Conservation (phyloP, 2,329 filamentous ascomycete genomes). For the Trichothecium roseum region DNA sequence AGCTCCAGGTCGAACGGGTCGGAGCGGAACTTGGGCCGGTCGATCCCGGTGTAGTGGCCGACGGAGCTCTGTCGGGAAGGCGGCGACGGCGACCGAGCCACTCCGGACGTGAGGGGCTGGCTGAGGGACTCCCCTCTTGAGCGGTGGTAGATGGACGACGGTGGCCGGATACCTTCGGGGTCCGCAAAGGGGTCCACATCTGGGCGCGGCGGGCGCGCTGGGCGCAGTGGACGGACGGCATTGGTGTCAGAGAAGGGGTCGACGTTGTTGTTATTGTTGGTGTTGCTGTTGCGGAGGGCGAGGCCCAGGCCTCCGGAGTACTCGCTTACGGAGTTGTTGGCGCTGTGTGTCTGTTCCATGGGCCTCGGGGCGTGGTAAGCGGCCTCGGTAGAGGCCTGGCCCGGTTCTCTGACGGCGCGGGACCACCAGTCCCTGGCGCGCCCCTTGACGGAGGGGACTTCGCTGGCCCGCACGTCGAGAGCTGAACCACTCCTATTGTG, state of each 20-base stretch:
- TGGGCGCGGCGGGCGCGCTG: conserved; percentile 9
- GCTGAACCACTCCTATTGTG: conserved; percentile 29
- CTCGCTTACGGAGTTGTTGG: not conserved
- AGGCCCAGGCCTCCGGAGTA: conserved; percentile 20
- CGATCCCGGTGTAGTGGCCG: not conserved
- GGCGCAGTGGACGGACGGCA: conserved; percentile 22
- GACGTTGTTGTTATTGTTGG: not conserved
- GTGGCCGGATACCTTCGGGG: conserved; percentile 28
- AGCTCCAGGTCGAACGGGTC: conserved; percentile 56
- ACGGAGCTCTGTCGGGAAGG: not conserved
- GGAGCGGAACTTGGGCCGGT: conserved; percentile 31
- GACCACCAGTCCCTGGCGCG: conserved; percentile 35
- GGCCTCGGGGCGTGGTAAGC: not conserved
- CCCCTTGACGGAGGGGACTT: conserved; percentile 19
- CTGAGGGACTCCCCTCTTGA: not conserved
- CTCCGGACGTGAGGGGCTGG: conserved; percentile 1
- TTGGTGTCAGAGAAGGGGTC: conserved; percentile 41
- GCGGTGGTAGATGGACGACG: conserved; percentile 1
- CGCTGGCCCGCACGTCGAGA: conserved; percentile 5
- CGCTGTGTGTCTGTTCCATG: not conserved
- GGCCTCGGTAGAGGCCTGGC: conserved; percentile 14
- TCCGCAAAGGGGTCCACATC: conserved; percentile 40
- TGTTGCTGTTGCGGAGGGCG: not conserved
- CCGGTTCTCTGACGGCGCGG: conserved; percentile 27
- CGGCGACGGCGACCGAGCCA: not conserved